These are phyloP conservation scores for Sporopachydermia quercuum DNA, from an alignment of 805 yeast genomes.

Conservation along the genomic window DNA sequence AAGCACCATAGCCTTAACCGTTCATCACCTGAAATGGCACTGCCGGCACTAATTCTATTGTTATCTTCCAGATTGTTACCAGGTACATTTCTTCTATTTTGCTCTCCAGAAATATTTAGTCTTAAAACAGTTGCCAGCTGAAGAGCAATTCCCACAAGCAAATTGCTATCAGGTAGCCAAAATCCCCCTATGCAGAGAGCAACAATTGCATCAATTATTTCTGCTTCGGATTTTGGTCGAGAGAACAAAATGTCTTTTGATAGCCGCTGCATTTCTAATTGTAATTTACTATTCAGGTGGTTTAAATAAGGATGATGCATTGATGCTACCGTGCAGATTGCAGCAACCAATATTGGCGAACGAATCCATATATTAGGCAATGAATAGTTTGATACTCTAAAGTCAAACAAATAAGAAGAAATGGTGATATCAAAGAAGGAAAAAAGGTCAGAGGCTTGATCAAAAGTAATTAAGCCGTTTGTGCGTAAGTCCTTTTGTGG, in stretches of 20 bases:
- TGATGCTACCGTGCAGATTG: conserved; percentile 47
- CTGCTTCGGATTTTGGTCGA: conserved; percentile 19
- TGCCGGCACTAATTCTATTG: too few relatives aligned
- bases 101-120: conserved; percentile 18
- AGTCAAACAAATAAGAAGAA: conserved; percentile 52
- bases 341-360: conserved; percentile 43
- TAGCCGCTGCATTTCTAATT: conserved; percentile 16
- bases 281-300: conserved; percentile 14
- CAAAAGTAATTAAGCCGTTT: conserved; percentile 20
- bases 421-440: conserved; percentile 37
- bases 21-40: too few relatives aligned
- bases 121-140: conserved; percentile 45
- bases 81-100: conserved; percentile 2
- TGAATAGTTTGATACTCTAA: conserved; percentile 35
- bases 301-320: conserved; percentile 35
- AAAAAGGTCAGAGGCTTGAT: conserved; percentile 30
- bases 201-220: conserved; percentile 46
- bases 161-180: conserved; percentile 51
- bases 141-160: conserved; percentile 54
- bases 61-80: conserved; percentile 6
- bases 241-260: conserved; percentile 19
- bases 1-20: conserved; percentile 51
- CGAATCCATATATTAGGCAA: conserved; percentile 35
- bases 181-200: conserved; percentile 52
- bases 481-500: conserved; percentile 21